These are phyloP conservation scores for Cornus suecica DNA, from an alignment of 148 eudicot species.

Conservation along the genomic window DNA sequence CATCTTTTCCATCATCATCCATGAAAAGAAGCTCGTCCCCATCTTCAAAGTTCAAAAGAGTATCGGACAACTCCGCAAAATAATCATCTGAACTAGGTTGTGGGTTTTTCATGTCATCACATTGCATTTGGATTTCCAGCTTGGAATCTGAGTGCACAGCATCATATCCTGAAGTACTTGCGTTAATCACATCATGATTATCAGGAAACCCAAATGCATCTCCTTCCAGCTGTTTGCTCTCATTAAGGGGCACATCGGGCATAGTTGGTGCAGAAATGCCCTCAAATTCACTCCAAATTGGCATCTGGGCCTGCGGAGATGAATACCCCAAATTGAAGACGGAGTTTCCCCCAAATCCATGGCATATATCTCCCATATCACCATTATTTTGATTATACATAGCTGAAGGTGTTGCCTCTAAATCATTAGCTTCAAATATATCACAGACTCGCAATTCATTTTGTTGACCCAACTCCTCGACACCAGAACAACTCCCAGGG, in stretches of 20 bases:
- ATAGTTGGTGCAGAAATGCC: constrained; percentile 25
- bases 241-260: constrained; percentile 24
- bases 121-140: constrained; percentile 23
- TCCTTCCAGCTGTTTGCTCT: constrained; percentile 17
- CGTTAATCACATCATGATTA: constrained; percentile 19
- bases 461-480: constrained; percentile 12
- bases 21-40: constrained; percentile 37
- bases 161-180: constrained; percentile 20
- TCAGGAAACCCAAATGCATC: constrained; percentile 22
- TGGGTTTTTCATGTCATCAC: constrained; percentile 23
- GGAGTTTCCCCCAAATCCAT: constrained; percentile 29
- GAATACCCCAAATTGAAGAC: constrained; percentile 33
- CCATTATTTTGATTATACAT: background rate
- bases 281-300: constrained; percentile 35
- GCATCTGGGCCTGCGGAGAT: constrained; percentile 38
- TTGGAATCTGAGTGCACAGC: constrained; percentile 21
- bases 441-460: constrained; percentile 24
- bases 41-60: constrained; percentile 30
- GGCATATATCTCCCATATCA: constrained; percentile 13
- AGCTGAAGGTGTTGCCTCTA: constrained; percentile 19
- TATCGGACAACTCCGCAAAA: constrained; percentile 29
- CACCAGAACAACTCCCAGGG: constrained; percentile 13
- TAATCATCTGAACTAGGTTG: constrained; percentile 29
- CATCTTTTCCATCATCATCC: constrained; percentile 39
- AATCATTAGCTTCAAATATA: constrained; percentile 30